These are phyloP conservation scores for Vanderwaltozyma yarrowii DNA, from an alignment of 805 yeast species.

Conservation along the genomic window DNA sequence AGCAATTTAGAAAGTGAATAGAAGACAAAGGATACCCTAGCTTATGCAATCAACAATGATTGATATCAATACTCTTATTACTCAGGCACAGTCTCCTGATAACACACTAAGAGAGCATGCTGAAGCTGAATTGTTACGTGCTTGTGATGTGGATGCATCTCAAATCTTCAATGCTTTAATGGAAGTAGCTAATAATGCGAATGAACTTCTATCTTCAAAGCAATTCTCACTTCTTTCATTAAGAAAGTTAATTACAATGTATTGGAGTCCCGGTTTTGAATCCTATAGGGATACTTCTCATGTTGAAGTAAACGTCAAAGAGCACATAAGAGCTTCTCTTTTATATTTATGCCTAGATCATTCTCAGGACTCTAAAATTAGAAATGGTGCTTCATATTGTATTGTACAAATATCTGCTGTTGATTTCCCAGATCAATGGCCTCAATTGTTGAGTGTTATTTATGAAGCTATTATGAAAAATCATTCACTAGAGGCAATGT, in stretches of 20 bases:
- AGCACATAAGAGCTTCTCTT: constrained; percentile 39
- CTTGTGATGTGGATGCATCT: constrained; percentile 42
- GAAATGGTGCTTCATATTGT: constrained; percentile 60
- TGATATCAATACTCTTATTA: constrained; percentile 12
- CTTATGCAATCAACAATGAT: too few species aligned
- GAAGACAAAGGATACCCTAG: too few species aligned
- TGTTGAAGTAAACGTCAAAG: constrained; percentile 43
- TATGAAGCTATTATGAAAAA: constrained; percentile 32
- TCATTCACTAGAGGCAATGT: constrained; percentile 40
- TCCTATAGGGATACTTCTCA: constrained; percentile 58
- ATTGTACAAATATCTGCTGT: constrained; percentile 77
- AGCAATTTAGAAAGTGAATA: too few species aligned
- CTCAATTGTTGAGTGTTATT: constrained; percentile 45
- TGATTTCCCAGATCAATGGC: constrained; percentile 97
- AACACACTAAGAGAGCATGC: constrained; percentile 43
- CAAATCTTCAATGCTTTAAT: constrained; percentile 34
- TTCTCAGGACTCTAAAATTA: constrained; percentile 45
- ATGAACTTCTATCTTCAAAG: constrained; percentile 31
- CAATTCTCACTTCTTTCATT: constrained; percentile 60
- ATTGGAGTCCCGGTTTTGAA: constrained; percentile 79
- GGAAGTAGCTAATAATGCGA: constrained; percentile 30
- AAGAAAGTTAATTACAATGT: constrained; percentile 55
- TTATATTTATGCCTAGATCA: constrained; percentile 37
- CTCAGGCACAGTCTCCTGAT: constrained; percentile 34
- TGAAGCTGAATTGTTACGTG: constrained; percentile 38